Evolutionary conservation across 2,329 filamentous ascomycete genomes (phyloP).

Genomic region (Diplodia mutila): DNA sequence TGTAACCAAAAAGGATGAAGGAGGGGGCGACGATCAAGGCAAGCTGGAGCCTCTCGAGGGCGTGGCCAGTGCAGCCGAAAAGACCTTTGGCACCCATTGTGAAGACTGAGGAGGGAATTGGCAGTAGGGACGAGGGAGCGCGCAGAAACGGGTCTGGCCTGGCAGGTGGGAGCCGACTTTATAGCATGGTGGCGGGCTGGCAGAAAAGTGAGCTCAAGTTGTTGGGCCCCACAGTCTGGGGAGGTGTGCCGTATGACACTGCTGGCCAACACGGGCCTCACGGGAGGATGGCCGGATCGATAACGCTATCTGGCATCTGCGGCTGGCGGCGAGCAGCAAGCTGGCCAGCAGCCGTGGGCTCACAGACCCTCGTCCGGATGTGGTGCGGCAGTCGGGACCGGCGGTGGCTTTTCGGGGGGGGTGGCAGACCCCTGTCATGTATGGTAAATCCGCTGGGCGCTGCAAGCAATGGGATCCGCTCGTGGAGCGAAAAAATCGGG

Average conservation of each 20-base stretch:
- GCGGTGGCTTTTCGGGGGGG: slow-evolving; percentile 5
- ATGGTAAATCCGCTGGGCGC: slow-evolving; percentile 14
- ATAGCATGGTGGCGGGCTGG: slow-evolving; percentile 6
- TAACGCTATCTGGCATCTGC: not conserved
- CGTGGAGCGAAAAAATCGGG: slow-evolving; percentile 17
- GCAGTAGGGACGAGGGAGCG: not conserved
- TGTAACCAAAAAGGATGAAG: slow-evolving; percentile 58
- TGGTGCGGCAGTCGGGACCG: not conserved
- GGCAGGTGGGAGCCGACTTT: not conserved
- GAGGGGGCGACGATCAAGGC: slow-evolving; percentile 45
- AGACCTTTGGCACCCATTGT: slow-evolving; percentile 48
- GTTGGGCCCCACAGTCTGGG: slow-evolving; percentile 12
- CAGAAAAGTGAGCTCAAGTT: not conserved
- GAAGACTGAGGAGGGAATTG: slow-evolving; percentile 42
- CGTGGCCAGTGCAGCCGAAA: slow-evolving; percentile 33
- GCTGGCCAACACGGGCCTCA: slow-evolving; percentile 3
- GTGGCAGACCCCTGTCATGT: not conserved
- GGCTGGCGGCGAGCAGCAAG: not conserved
- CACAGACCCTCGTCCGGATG: not conserved
- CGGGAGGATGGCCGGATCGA: slow-evolving; percentile 19
- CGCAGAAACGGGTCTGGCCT: not conserved
- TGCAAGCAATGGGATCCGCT: slow-evolving; percentile 23
- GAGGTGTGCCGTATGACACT: slow-evolving; percentile 2
- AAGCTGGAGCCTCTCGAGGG: slow-evolving; percentile 39
- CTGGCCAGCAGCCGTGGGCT: not conserved